phyloP scores from a whole-genome alignment of 2,329 filamentous ascomycete species.

The Stemphylium lycopersici region DNA sequence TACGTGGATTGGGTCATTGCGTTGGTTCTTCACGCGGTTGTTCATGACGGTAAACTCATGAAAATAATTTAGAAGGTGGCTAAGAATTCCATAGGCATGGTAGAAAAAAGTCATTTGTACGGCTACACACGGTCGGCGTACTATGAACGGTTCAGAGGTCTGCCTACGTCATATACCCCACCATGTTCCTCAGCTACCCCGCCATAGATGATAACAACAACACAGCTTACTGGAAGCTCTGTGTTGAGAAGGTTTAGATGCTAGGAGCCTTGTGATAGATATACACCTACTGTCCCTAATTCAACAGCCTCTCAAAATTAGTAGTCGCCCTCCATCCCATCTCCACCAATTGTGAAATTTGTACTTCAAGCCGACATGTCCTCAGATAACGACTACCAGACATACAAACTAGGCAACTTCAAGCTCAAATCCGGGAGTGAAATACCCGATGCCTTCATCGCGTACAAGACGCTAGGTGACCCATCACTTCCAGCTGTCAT shows the following conservation, averaged over 20 bases:
- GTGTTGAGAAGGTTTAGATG: background rate
- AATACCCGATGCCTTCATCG: conserved; percentile 69
- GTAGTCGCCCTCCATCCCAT: background rate
- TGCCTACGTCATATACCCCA: conserved; percentile 27
- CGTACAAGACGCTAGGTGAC: conserved; percentile 78
- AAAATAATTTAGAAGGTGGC: background rate
- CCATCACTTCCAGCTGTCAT: conserved; percentile 68
- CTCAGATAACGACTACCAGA: conserved; percentile 52
- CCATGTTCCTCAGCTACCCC: conserved; percentile 31
- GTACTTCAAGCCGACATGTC: conserved; percentile 9
- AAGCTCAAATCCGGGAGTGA: conserved; percentile 68
- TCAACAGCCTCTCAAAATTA: no score
- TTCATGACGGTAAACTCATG: background rate
- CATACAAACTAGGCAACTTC: conserved; percentile 69
- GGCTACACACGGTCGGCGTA: conserved; percentile 12
- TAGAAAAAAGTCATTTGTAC: background rate
- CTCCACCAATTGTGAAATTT: background rate
- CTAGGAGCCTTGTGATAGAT: background rate
- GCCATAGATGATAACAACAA: conserved; percentile 18
- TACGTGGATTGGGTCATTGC: background rate
- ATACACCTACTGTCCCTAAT: no score
- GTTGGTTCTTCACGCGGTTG: background rate
- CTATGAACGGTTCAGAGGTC: background rate
- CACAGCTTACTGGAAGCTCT: background rate
- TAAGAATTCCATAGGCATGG: background rate